Base-by-base conservation (phyloP, 2,329 filamentous ascomycete genomes). In the Colletotrichum chlorophyti region DNA sequence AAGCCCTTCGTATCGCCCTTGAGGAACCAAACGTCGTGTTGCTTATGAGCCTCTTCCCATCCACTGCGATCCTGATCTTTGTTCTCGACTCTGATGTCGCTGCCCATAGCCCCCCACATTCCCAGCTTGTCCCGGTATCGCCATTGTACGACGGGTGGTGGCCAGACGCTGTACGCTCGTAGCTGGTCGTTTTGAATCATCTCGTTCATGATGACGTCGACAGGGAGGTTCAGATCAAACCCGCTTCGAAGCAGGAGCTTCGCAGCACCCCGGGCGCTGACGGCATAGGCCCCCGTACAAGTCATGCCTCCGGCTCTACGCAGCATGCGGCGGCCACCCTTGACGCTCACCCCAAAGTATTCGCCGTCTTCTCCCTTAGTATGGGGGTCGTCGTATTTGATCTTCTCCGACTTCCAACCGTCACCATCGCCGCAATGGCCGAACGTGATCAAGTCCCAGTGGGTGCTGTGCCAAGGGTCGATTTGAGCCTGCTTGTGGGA, bases 251-350 rank as follows among this genome's bases (percentile, higher is more conserved):
- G 35, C 31, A 70, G 58, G 14, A 70, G 55, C 58, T 70, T 70
- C 11, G 65, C 66, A 3, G 69, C 69, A 19, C 69, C 69, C 1
- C 62, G 61, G 23, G 64, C 64, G n/a, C 58, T 65, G 8, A 70
- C 61, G 8, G 68, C 67, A 41, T 70, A 70, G 2, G 64, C 66
- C 2, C 66, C 68, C 8, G 66, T 67, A 55, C 69, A 70, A 4
- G 58, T 61, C 31, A 66, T 54, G 21, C 63, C 65, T 7, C 64
- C 64, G 5, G 65, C 62, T 29, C 54, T 49, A 32, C 64, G 63
- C 14, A 70, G 49, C 11, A 68, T 65, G 29, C 69, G 64, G 47
- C 69, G 55, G 7, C 55, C 37, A 38, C 60, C 62, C 21, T 54
- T 41, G n/a, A 69, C 58, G 4, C 11, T 24, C 6, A 38, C 9